A percentile compares a stretch with the other conserved stretches of the same genome.
Evolutionary conservation across 306 rosid species (phyloP).

Genomic region (Canavalia ensiformis): DNA sequence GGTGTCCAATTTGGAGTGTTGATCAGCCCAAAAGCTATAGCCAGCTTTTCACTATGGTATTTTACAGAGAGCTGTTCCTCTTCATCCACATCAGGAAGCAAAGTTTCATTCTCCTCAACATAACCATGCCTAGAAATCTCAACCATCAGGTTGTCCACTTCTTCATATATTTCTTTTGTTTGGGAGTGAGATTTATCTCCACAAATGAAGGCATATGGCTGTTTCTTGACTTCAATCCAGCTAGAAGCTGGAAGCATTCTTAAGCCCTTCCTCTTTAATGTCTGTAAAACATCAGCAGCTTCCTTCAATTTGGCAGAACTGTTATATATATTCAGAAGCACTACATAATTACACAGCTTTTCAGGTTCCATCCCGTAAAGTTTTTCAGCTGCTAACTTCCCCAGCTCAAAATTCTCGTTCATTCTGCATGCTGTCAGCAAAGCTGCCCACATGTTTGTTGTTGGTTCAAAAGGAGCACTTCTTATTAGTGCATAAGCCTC

Average conservation of each 20-base stretch:
- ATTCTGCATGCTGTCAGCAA: constrained; percentile 87
- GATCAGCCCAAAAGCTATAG: constrained; percentile 81
- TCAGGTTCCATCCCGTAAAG: constrained; percentile 86
- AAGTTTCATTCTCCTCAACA: constrained; percentile 48
- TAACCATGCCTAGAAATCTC: constrained; percentile 74
- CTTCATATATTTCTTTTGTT: constrained; percentile 61
- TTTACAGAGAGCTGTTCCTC: constrained; percentile 59
- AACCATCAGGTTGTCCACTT: constrained; percentile 70
- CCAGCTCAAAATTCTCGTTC: constrained; percentile 77
- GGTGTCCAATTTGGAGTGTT: constrained; percentile 68
- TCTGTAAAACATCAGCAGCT: constrained; percentile 83
- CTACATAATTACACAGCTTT: constrained; percentile 76
- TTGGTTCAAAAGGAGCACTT: constrained; percentile 77
- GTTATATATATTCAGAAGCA: constrained; percentile 75
- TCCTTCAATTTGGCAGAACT: constrained; percentile 74
- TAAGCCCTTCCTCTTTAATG: constrained; percentile 80
- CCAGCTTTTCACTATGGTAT: constrained; percentile 88
- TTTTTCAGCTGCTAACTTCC: constrained; percentile 78
- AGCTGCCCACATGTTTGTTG: constrained; percentile 91
- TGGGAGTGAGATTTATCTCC: constrained; percentile 70
- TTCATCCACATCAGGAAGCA: constrained; percentile 88
- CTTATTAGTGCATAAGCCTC: constrained; percentile 76
- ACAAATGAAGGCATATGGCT: constrained; percentile 59
- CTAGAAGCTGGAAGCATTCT: constrained; percentile 77
- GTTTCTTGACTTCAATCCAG: constrained; percentile 82